Evolutionary conservation across 805 yeast genomes (phyloP), one percentile per base, ranked within the genome.

Genomic region (Metschnikowia koreensis): DNA sequence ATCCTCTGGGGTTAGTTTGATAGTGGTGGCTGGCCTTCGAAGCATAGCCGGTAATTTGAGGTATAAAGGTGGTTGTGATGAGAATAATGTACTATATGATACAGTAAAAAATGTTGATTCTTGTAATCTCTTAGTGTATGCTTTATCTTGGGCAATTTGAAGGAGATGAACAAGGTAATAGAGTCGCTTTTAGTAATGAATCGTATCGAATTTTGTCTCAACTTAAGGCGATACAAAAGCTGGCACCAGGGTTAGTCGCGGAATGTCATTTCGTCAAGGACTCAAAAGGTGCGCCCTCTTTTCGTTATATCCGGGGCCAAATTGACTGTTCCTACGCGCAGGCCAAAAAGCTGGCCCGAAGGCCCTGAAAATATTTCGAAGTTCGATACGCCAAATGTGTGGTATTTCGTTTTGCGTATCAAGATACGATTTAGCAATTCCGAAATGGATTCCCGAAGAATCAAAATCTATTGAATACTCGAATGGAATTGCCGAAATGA

Each of bases 11-110:
- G 84, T 80, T 44, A 87, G 73, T 51, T 78, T 77, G 48, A 87
- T 81, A 1, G 83, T 76, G 0, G 93, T 86, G 6, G 92, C 87
- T 15, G 82, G 86, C 65, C 91, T 75, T 68, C 92, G 76, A 41
- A 87, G 70, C 93, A 87, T 86, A 9, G n/a, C 15, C 31, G 16
- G 6, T 5, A 13, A 37, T n/a, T 37, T 12, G 39, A 13, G 31
- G 29, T 31, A 38, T 11, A 15, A 6, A 10, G 34, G 31, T 1
- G 4, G 22, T 22, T 22, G 22, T 22, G 22, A 22, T 22, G 22
- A 3, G 2, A 22, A 22, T 4, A 22, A 22, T 22, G 22, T 22
- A 22, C 22, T 22, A 22, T 22, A 22, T 22, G 22, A 22, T 22
- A 22, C 22, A 22, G 22, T 22, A 22, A 22, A 22, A 22, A 22